Evolutionary conservation across 1,139 yeast genomes (phyloP), one percentile per base, ranked within the genome.

Genomic region (Zygosaccharomyces pseudobailii): DNA sequence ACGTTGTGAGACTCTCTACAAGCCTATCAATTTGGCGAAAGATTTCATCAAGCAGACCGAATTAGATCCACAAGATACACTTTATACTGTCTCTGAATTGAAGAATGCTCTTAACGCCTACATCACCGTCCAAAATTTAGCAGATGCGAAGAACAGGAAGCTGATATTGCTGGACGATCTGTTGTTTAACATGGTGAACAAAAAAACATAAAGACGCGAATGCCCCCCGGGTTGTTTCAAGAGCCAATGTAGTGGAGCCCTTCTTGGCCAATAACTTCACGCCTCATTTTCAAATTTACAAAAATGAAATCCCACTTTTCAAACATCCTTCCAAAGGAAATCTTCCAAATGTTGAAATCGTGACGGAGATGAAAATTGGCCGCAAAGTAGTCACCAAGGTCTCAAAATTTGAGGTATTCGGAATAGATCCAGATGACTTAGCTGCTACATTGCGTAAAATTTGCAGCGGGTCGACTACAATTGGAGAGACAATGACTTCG

Each of bases 391-490:
- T 88, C 19, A 90, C 97, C 0, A 74, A 82, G 41, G 78, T 90
- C 0, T 71, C 77, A 23, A 84, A 87, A 51, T 74, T 86, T 54
- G 96, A 87, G 55, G 71, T 72, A 4, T 92, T 80, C 65, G 74
- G 75, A 47, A 76, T 90, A 28, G 83, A 80, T 50, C 78, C 89
- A 0, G 81, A 78, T 33, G 71, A 73, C 6, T 68, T 92, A 21
- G 82, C 95, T 2, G 81, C 79, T 36, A 86, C 82, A 45, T 67
- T 92, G 51, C 79, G 86, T 53, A 80, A 81, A 27, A 81, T 82
- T 53, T 92, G 97, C 65, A 92, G 96, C 19, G 96, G 96, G 0
- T 86, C 97, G 0, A 77, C 95, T 0, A 82, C 96, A 0, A 77
- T 87, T n/a, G 80, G 79, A 1, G 79, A 74, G 34, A 71, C 75